Evolutionary conservation across 139 green algal genomes (phyloP), one percentile per base, ranked within the genome.

Genomic region (Klebsormidium nitens): DNA sequence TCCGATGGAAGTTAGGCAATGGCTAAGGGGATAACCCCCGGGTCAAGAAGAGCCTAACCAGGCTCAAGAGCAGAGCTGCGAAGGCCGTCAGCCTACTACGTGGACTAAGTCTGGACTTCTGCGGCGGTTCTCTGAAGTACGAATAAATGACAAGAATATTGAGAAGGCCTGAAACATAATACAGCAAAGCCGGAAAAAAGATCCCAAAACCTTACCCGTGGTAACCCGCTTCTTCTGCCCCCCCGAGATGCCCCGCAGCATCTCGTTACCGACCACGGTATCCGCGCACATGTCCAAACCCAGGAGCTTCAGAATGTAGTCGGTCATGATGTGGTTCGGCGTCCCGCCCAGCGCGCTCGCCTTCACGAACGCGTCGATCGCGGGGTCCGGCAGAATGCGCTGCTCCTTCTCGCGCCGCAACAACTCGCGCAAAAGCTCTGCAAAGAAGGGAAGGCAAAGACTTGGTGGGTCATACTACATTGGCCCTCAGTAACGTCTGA

Each of bases 181-280:
- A 17, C 29, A 8, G 29, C 29, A 63, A 14, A 63, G 55, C 31
- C 29, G 17, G 17, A 63, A 63, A 55, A 55, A 23, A 19, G 23
- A 23, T 23, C 19, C 19, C 19, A n/a, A 19, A 55, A 55, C 46
- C 28, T 64, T 14, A 66, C 67, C 86, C 1, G 78, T 83, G 39
- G 84, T 91, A n/a, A 91, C 81, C 6, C 86, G 84, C 76, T 87
- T 88, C 57, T 77, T 79, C 84, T 91, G 77, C 17, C 86, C 86
- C 2, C 88, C 88, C 38, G 74, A 87, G 57, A 95, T 77, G 59
- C 89, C 89, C 1, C 88, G 72, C 48, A 89, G 48, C 81, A 91
- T 84, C 56, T 75, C 64, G 34, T 90, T 85, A 1, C 88, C 88
- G n/a, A 95, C 83, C 23, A 85, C 50, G 5, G 87, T 94, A 67